Conservation (phyloP, 495 filamentous ascomycete species). For the Poronia punctata region DNA sequence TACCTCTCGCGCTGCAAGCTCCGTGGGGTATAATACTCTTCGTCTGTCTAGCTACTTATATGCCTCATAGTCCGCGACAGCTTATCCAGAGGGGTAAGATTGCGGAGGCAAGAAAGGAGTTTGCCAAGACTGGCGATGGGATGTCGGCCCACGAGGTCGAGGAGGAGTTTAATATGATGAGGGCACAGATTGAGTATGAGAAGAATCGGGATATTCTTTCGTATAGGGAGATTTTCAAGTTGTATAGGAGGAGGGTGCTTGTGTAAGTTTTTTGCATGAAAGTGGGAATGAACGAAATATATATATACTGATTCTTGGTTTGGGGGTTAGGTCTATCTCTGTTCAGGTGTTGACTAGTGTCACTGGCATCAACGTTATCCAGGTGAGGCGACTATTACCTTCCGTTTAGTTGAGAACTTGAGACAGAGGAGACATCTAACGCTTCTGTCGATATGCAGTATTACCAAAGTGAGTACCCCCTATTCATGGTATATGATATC, state of each 20-base stretch:
- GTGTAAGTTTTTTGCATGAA: conserved; percentile 17
- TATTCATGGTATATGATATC: neutral
- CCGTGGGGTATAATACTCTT: conserved; percentile 56
- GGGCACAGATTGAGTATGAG: conserved; percentile 54
- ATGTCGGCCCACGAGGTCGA: conserved; percentile 40
- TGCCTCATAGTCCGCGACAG: conserved; percentile 53
- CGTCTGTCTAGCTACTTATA: conserved; percentile 47
- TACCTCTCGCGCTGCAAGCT: conserved; percentile 52
- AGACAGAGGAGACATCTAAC: too few species aligned
- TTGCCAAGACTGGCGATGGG: conserved; percentile 42
- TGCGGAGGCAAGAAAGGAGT: conserved; percentile 44
- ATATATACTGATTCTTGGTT: too few species aligned
- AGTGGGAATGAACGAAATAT: neutral
- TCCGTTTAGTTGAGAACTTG: too few species aligned
- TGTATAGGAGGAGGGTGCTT: conserved; percentile 45
- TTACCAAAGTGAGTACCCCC: conserved; percentile 1
- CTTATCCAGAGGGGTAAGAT: conserved; percentile 47
- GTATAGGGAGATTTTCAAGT: conserved; percentile 44
- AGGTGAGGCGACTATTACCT: neutral
- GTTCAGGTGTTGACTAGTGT: conserved; percentile 54
- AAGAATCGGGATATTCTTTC: conserved; percentile 49
- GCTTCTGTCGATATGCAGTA: neutral
- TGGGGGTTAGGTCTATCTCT: conserved; percentile 43
- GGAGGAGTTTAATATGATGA: conserved; percentile 50
- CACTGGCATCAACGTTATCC: conserved; percentile 43